Conservation (phyloP, 768 basidiomycete genomes). For the Auriscalpium orientale region DNA sequence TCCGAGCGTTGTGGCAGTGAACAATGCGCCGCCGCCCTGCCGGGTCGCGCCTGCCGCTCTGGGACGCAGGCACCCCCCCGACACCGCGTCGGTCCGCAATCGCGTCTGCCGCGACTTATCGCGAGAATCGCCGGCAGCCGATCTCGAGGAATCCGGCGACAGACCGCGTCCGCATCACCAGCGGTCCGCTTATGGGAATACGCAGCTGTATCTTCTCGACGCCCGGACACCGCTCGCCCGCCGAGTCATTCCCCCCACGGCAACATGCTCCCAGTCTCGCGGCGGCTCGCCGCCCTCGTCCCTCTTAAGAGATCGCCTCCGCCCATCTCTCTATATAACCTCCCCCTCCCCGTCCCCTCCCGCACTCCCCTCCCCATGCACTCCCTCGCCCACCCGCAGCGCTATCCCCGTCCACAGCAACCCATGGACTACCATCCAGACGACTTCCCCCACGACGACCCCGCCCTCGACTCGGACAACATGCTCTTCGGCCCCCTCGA, state of each 20-base stretch:
- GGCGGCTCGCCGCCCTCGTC: neutral
- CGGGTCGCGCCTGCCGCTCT: slow-evolving; percentile 12
- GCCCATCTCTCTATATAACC: slow-evolving; percentile 17
- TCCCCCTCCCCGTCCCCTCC: slow-evolving; percentile 13
- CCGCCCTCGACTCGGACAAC: slow-evolving; percentile 37
- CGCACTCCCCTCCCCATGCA: slow-evolving; percentile 23
- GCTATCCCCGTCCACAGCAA: slow-evolving; percentile 20
- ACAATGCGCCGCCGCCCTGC: slow-evolving; percentile 10
- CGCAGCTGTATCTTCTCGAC: neutral
- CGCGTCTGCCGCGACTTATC: too few relatives aligned
- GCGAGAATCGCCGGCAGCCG: neutral
- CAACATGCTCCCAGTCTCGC: neutral
- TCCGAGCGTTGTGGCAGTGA: slow-evolving; percentile 6
- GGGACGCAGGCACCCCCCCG: neutral
- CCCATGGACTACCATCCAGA: slow-evolving; percentile 20
- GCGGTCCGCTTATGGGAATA: neutral
- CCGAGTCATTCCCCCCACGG: neutral
- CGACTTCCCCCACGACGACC: slow-evolving; percentile 24
- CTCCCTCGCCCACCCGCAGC: slow-evolving; percentile 10
- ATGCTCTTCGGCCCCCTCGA: slow-evolving; percentile 53
- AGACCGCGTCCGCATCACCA: neutral
- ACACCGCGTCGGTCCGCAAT: neutral
- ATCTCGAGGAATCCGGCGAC: neutral
- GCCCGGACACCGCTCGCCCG: neutral
- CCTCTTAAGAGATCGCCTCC: slow-evolving; percentile 4